These are phyloP conservation scores for Lojkania enalia DNA, from an alignment of 2,329 filamentous ascomycete species.

Conservation along the genomic window DNA sequence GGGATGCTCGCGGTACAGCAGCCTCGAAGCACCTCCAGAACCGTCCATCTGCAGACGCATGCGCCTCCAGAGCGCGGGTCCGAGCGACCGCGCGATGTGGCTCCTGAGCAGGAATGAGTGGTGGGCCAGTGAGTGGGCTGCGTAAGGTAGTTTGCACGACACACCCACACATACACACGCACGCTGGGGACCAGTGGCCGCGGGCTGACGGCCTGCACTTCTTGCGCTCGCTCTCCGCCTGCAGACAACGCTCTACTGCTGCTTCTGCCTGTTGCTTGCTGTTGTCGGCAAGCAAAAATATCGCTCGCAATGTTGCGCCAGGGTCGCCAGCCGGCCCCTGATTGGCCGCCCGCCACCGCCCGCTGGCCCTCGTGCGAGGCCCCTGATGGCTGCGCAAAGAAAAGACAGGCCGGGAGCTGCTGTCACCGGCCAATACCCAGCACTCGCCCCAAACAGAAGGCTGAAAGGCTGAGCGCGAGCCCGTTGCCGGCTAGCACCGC, in stretches of 20 bases:
- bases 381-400: conserved; percentile 5
- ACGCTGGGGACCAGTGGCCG: no score
- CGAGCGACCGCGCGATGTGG: background rate
- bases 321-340: conserved; percentile 8
- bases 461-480: conserved; percentile 23
- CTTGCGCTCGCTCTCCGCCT: no score
- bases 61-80: no score
- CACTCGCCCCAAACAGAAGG: conserved; percentile 29
- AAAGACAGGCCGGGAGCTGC: conserved; percentile 4
- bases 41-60: conserved; percentile 5
- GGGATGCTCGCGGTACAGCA: conserved; percentile 36
- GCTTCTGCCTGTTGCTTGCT: no score
- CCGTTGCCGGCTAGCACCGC: conserved; percentile 21
- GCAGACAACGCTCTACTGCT: no score
- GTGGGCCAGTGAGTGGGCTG: no score
- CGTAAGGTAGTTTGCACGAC: no score
- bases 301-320: background rate
- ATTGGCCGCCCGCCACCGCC: conserved; percentile 15
- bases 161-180: no score
- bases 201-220: no score
- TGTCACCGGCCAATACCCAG: conserved; percentile 19
- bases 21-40: conserved; percentile 28
- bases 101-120: background rate
- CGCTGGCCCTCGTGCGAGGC: conserved; percentile 2
- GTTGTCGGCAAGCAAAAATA: no score